Evolutionary conservation across 768 basidiomycete genomes (phyloP).

Genomic region (Coprinopsis cinerea): DNA sequence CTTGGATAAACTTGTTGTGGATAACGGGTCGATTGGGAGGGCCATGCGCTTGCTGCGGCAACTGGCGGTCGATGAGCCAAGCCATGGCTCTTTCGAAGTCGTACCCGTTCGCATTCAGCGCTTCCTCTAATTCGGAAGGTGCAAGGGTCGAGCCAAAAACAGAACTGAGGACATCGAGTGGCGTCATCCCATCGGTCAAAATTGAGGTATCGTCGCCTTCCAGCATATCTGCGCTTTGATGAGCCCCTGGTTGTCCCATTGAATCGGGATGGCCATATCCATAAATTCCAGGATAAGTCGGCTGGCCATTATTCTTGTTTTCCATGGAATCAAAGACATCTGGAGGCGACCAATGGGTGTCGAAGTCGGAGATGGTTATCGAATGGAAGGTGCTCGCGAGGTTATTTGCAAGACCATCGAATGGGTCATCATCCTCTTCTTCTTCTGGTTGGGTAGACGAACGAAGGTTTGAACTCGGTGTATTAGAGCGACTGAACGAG

Average conservation of each 20-base stretch:
- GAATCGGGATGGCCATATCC: constrained; percentile 11
- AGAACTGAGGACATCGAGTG: constrained; percentile 90
- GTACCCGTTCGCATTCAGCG: constrained; percentile 79
- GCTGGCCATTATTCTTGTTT: constrained; percentile 39
- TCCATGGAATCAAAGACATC: constrained; percentile 9
- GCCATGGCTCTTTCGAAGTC: constrained; percentile 97
- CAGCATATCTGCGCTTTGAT: too few species aligned
- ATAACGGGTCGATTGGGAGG: constrained; percentile 25
- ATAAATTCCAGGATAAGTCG: constrained; percentile 13
- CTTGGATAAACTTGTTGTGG: constrained; percentile 46
- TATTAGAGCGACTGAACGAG: constrained; percentile 44
- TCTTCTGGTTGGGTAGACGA: constrained; percentile 56
- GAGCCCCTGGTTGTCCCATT: too few species aligned
- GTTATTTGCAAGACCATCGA: constrained; percentile 65
- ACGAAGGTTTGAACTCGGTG: constrained; percentile 65
- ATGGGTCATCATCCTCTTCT: constrained; percentile 79
- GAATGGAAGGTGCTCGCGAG: constrained; percentile 57
- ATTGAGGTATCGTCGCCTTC: constrained; percentile 45
- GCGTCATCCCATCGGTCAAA: constrained; percentile 92
- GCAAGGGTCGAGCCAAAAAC: constrained; percentile 91
- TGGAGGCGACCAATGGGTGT: constrained; percentile 31
- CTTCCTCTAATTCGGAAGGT: constrained; percentile 90
- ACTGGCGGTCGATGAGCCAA: constrained; percentile 77
- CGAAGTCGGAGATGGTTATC: constrained; percentile 57
- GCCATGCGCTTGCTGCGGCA: constrained; percentile 27